Evolutionary conservation across 2,329 filamentous ascomycete species (phyloP).

Genomic region (Tricladium varicosporioides): DNA sequence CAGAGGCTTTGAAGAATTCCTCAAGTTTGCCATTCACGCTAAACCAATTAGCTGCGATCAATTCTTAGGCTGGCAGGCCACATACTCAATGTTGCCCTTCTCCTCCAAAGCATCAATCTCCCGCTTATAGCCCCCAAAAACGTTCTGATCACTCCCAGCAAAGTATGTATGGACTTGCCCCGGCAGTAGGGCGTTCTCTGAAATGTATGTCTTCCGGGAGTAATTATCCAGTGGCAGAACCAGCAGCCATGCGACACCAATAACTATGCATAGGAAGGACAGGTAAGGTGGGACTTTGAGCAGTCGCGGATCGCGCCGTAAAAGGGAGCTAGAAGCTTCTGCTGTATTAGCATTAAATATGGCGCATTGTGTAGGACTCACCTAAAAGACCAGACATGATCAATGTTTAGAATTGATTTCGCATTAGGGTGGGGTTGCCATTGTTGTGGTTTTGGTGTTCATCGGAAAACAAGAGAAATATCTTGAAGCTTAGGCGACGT

Average conservation of each 20-base stretch:
- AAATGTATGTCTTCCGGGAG: slow-evolving; percentile 91
- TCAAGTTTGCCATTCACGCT: slow-evolving; percentile 70
- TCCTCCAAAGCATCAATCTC: slow-evolving; percentile 68
- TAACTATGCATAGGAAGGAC: slow-evolving; percentile 77
- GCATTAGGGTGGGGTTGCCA: background rate
- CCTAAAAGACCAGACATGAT: slow-evolving; percentile 24
- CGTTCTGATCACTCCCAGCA: slow-evolving; percentile 89
- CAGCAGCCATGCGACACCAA: slow-evolving; percentile 87
- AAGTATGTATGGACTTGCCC: slow-evolving; percentile 99
- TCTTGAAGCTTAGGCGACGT: slow-evolving; percentile 17
- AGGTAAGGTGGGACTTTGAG: slow-evolving; percentile 84
- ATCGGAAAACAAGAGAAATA: background rate
- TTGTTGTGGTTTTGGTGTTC: background rate
- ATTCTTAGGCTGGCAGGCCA: background rate
- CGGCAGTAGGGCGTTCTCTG: slow-evolving; percentile 91
- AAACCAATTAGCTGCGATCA: background rate
- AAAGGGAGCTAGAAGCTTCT: slow-evolving; percentile 56
- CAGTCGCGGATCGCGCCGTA: slow-evolving; percentile 78
- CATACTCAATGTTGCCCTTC: slow-evolving; percentile 53
- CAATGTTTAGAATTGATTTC: background rate
- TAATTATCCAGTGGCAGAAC: slow-evolving; percentile 88
- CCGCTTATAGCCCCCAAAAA: slow-evolving; percentile 85
- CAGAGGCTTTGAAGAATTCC: slow-evolving; percentile 72
- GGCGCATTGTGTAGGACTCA: slow-evolving; percentile 7
- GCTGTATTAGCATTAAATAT: slow-evolving; percentile 13